Conservation (phyloP, 2,329 filamentous ascomycete species). For the Alternaria triticina region DNA sequence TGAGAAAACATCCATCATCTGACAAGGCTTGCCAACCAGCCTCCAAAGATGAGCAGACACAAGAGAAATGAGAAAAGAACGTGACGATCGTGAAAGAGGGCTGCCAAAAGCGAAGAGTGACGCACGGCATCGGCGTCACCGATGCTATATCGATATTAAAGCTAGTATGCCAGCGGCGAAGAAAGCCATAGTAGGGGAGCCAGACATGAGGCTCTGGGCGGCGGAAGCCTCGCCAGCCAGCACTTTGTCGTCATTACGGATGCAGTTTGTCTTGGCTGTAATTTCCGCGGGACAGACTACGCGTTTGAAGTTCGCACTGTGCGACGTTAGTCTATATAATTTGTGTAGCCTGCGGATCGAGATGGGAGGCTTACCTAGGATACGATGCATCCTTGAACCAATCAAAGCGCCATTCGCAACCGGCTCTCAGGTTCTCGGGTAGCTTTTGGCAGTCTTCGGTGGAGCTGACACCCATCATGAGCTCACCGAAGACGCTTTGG, state of each 20-base stretch:
- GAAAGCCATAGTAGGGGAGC: conserved; percentile 14
- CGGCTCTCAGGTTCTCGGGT: conserved; percentile 33
- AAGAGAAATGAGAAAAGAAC: conserved; percentile 19
- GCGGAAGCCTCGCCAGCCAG: conserved; percentile 23
- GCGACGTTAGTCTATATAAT: conserved; percentile 24
- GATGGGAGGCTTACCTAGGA: conserved; percentile 34
- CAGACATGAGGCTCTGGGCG: conserved; percentile 21
- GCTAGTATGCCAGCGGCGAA: conserved; percentile 28
- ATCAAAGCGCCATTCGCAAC: conserved; percentile 45
- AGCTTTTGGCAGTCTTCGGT: conserved; percentile 43
- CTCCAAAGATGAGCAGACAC: conserved; percentile 8
- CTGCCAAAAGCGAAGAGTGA: conserved; percentile 16
- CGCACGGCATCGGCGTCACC: conserved; percentile 24
- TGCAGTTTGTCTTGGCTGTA: conserved; percentile 43
- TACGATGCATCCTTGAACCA: conserved; percentile 44
- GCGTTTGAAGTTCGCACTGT: conserved; percentile 47
- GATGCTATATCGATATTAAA: conserved; percentile 35
- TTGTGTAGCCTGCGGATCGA: conserved; percentile 3
- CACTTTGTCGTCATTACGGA: conserved; percentile 40
- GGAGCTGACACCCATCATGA: conserved; percentile 34
- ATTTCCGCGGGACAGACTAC: conserved; percentile 44
- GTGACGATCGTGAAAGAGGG: conserved; percentile 29
- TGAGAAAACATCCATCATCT: conserved; percentile 34
- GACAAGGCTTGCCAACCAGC: conserved; percentile 18
- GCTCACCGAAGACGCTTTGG: conserved; percentile 43